phyloP scores from a whole-genome alignment of 768 basidiomycete genomes.

The Peribolospora baueri region DNA sequence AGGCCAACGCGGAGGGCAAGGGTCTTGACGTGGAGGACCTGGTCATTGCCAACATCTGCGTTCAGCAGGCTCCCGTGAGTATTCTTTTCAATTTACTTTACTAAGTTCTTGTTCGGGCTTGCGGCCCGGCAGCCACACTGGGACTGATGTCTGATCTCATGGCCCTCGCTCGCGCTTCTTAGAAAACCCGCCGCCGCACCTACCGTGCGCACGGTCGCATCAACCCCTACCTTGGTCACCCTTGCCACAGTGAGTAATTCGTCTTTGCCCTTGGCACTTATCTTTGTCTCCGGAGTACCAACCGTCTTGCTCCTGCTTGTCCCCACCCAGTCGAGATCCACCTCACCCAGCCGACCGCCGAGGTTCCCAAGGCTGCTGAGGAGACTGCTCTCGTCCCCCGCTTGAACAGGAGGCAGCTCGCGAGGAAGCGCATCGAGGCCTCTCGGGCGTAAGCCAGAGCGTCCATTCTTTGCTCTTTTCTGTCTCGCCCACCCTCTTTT shows the following conservation, averaged over 20 bases:
- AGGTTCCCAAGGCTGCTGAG: conserved; percentile 81
- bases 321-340: conserved; percentile 25
- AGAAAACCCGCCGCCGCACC: conserved; percentile 98
- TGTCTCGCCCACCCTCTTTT: too few relatives aligned
- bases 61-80: conserved; percentile 91
- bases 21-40: conserved; percentile 81
- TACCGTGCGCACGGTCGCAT: conserved; percentile 95
- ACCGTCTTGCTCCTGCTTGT: background rate
- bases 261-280: background rate
- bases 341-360: conserved; percentile 47
- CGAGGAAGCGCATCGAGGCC: conserved; percentile 68
- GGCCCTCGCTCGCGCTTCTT: background rate
- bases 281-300: background rate
- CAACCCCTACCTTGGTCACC: conserved; percentile 87
- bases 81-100: background rate
- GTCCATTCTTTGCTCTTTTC: too few relatives aligned
- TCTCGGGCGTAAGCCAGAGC: too few relatives aligned
- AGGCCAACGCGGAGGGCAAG: conserved; percentile 96
- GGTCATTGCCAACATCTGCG: conserved; percentile 82
- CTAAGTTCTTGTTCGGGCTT: too few relatives aligned
- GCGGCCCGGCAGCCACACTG: too few relatives aligned
- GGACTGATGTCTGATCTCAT: background rate
- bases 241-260: conserved; percentile 69
- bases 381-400: conserved; percentile 33
- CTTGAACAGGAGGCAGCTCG: conserved; percentile 63